Conservation (phyloP, 495 filamentous ascomycete species). For the Podospora tetraspora region DNA sequence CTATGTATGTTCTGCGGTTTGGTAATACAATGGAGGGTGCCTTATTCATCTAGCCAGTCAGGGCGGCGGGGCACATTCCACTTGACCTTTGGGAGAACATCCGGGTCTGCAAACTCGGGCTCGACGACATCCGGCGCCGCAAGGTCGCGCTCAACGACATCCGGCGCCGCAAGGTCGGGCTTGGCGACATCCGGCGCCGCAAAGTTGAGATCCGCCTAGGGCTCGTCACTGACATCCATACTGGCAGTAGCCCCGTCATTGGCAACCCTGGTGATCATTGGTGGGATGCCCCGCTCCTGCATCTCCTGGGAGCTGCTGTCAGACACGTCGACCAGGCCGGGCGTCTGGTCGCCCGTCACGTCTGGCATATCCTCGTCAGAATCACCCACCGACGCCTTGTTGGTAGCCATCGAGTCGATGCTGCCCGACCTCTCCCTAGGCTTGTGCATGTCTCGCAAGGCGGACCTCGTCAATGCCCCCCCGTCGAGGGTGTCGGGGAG, state of each 20-base stretch:
- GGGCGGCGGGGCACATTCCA: background rate
- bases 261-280: background rate
- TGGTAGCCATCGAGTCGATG: conserved; percentile 34
- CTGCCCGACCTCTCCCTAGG: conserved; percentile 26
- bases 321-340: background rate
- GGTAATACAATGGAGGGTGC: background rate
- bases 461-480: conserved; percentile 2
- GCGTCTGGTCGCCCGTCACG: background rate
- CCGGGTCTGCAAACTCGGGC: too few relatives aligned
- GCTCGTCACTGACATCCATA: background rate
- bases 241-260: background rate
- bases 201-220: too few relatives aligned
- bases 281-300: background rate
- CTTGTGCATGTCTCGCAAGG: background rate
- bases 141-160: too few relatives aligned
- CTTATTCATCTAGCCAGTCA: background rate
- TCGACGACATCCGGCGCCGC: too few relatives aligned
- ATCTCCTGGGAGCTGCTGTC: background rate
- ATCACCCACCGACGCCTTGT: conserved; percentile 31
- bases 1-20: background rate
- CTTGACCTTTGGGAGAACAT: background rate
- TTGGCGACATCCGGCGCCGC: too few relatives aligned
- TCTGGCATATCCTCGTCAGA: conserved; percentile 28
- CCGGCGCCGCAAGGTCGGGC: too few relatives aligned
- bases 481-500: conserved; percentile 9